Percentiles rank a stretch among this genome's conserved stretches.
These are phyloP conservation scores for Sechiopsis laciniata DNA, from an alignment of 306 rosid species.

Conservation along the genomic window DNA sequence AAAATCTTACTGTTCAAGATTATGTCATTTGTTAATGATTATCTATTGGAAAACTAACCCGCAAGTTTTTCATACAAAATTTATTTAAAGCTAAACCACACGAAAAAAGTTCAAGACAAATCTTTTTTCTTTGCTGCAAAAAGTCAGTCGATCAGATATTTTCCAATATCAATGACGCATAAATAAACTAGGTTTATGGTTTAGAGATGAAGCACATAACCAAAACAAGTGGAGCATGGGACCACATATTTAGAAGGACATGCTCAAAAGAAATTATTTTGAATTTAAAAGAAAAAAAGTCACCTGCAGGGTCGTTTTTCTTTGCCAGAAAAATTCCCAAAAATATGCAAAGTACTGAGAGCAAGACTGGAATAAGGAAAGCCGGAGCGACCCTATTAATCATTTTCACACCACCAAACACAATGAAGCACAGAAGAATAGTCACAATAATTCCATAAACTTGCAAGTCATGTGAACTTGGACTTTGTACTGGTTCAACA, in stretches of 20 bases:
- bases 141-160: too few species aligned
- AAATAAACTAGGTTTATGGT: too few species aligned
- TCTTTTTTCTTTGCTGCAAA: too few species aligned
- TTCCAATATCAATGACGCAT: too few species aligned
- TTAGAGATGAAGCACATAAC: constrained; percentile 65
- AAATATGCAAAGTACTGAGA: constrained; percentile 74
- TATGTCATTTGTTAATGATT: background rate
- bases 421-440: constrained; percentile 80
- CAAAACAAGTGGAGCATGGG: constrained; percentile 49
- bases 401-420: constrained; percentile 97
- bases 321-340: constrained; percentile 64
- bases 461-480: constrained; percentile 91
- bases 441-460: constrained; percentile 92
- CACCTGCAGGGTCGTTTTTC: constrained; percentile 72
- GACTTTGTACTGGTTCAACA: constrained; percentile 53
- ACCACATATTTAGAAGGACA: background rate
- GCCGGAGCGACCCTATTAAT: constrained; percentile 99
- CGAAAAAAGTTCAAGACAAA: too few species aligned
- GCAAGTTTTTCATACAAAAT: constrained; percentile 7
- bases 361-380: constrained; percentile 80
- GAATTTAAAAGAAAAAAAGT: constrained; percentile 15
- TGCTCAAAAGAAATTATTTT: background rate
- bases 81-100: background rate
- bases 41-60: background rate
- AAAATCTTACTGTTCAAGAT: background rate